Percentiles rank a stretch among this genome's conserved stretches.
phyloP scores from a whole-genome alignment of 2,329 filamentous ascomycete species.

The Xylariaceae sp. region DNA sequence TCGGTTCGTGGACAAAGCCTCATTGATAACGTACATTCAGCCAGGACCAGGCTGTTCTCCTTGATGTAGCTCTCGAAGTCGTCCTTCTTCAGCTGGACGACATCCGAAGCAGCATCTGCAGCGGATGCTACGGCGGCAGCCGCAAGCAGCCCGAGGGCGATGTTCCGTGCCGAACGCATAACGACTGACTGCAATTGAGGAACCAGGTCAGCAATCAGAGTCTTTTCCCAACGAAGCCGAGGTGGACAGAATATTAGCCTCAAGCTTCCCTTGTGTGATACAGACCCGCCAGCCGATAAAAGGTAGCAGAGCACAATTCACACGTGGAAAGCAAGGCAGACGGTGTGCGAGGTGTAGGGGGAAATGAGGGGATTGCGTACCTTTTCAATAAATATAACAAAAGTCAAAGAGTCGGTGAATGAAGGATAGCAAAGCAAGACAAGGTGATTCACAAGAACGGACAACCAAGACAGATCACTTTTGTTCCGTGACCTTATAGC shows the following conservation, averaged over 20 bases:
- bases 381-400: constrained; percentile 11
- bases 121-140: constrained; percentile 53
- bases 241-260: not conserved
- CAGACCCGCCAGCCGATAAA: not conserved
- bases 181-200: constrained; percentile 13
- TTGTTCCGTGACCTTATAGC: constrained; percentile 12
- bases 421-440: constrained; percentile 2
- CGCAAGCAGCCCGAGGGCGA: constrained; percentile 50
- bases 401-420: too few species aligned
- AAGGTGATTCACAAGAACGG: constrained; percentile 3
- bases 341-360: too few species aligned
- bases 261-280: constrained; percentile 5
- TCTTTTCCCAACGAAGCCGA: not conserved
- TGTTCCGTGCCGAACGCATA: constrained; percentile 28
- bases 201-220: constrained; percentile 8
- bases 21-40: constrained; percentile 66
- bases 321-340: too few species aligned
- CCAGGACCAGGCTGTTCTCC: constrained; percentile 81
- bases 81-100: constrained; percentile 76
- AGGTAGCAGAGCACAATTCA: constrained; percentile 1
- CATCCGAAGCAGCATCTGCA: constrained; percentile 67
- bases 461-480: constrained; percentile 9
- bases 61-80: constrained; percentile 84
- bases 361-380: too few species aligned
- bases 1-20: not conserved